phyloP scores from a whole-genome alignment of 495 filamentous ascomycete species.

The Chaetomium tenue region DNA sequence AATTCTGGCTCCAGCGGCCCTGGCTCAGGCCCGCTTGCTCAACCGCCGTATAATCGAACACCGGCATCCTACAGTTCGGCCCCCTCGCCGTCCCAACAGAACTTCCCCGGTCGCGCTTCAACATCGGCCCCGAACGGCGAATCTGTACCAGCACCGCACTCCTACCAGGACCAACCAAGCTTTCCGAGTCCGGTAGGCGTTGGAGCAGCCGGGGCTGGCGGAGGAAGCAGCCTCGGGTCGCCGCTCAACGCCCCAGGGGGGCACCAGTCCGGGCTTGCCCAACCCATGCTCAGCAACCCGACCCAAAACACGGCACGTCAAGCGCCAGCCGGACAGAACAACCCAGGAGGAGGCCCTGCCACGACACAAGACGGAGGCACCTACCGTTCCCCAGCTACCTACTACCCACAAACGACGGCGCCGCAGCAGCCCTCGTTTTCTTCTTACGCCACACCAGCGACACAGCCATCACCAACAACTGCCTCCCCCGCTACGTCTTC shows the following conservation, averaged over 20 bases:
- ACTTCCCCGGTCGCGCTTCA: slow-evolving; percentile 34
- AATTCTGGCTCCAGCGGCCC: slow-evolving; percentile 43
- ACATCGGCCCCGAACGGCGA: slow-evolving; percentile 38
- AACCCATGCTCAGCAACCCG: slow-evolving; percentile 18
- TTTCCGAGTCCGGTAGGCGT: slow-evolving; percentile 38
- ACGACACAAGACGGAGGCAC: slow-evolving; percentile 40
- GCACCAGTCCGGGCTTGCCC: slow-evolving; percentile 27
- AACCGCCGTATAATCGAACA: slow-evolving; percentile 27
- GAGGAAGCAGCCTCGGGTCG: slow-evolving; percentile 27
- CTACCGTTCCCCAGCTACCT: slow-evolving; percentile 55
- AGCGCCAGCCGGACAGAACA: slow-evolving; percentile 37
- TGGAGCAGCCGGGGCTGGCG: slow-evolving; percentile 23
- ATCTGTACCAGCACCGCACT: slow-evolving; percentile 25
- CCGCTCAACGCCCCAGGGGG: slow-evolving; percentile 29
- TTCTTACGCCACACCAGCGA: slow-evolving; percentile 47
- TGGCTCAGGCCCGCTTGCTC: slow-evolving; percentile 28
- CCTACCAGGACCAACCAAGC: slow-evolving; percentile 34
- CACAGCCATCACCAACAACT: slow-evolving; percentile 32
- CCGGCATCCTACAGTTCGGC: slow-evolving; percentile 18
- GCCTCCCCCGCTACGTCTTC: slow-evolving; percentile 21
- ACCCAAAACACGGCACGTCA: slow-evolving; percentile 12
- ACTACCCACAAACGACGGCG: slow-evolving; percentile 59
- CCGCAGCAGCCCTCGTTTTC: slow-evolving; percentile 61
- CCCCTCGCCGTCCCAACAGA: slow-evolving; percentile 23
- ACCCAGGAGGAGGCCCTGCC: slow-evolving; percentile 3